These are phyloP conservation scores for Erodium moschatum DNA, from an alignment of 441 rosid species.

Conservation along the genomic window DNA sequence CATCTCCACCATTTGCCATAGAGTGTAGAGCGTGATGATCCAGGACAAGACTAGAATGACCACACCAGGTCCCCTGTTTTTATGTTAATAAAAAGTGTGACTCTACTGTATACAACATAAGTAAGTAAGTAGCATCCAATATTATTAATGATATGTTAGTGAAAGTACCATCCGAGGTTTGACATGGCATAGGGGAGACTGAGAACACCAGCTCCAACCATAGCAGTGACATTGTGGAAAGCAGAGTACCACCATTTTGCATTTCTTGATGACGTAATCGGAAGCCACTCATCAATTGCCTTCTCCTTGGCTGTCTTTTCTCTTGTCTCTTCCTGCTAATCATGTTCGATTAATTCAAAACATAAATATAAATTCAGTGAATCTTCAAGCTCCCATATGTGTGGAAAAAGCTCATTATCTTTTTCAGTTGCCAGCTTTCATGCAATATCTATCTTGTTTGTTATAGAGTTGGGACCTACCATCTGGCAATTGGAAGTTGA, in stretches of 20 bases:
- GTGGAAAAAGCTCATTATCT: too few species aligned
- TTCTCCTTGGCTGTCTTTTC: slow-evolving; percentile 40
- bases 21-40: slow-evolving; percentile 44
- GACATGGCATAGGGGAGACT: slow-evolving; percentile 78
- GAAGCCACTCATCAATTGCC: slow-evolving; percentile 71
- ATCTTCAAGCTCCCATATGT: too few species aligned
- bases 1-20: slow-evolving; percentile 71
- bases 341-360: too few species aligned
- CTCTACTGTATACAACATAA: too few species aligned
- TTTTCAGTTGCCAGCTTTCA: too few species aligned
- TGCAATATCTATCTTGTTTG: too few species aligned
- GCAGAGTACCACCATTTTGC: slow-evolving; percentile 90
- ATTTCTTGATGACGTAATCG: slow-evolving; percentile 54
- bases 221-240: slow-evolving; percentile 79
- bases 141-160: too few species aligned
- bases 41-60: slow-evolving; percentile 45
- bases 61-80: slow-evolving; percentile 53
- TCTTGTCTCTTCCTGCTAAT: slow-evolving; percentile 24
- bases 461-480: too few species aligned
- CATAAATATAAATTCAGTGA: too few species aligned
- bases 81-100: too few species aligned
- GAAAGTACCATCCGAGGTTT: slow-evolving; percentile 57
- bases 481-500: too few species aligned
- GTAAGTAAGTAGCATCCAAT: too few species aligned
- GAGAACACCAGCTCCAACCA: slow-evolving; percentile 25